Conservation (phyloP, 2,329 filamentous ascomycete genomes). For the Herpomyces periplanetae region DNA sequence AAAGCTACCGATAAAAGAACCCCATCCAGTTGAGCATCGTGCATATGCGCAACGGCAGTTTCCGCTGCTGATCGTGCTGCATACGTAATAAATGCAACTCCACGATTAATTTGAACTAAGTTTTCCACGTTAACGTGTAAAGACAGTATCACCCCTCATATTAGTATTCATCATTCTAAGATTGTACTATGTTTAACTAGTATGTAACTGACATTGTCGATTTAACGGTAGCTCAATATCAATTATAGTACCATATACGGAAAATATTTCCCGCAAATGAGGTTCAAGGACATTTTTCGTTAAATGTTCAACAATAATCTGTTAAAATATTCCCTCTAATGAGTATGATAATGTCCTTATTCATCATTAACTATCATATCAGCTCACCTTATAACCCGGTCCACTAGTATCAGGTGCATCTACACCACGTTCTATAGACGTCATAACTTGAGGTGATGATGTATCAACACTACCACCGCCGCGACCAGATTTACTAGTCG, state of each 20-base stretch:
- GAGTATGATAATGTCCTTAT: no score
- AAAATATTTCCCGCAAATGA: slow-evolving; percentile 70
- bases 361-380: no score
- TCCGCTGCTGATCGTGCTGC: slow-evolving; percentile 37
- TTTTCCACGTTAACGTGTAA: slow-evolving; percentile 7
- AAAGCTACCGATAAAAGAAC: slow-evolving; percentile 51
- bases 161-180: no score
- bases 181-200: no score
- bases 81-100: slow-evolving; percentile 71
- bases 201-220: slow-evolving; percentile 26
- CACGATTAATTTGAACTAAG: slow-evolving; percentile 62
- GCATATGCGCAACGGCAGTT: slow-evolving; percentile 72
- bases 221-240: slow-evolving; percentile 73
- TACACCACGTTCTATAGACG: no score
- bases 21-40: slow-evolving; percentile 75
- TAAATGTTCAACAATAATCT: slow-evolving; percentile 85
- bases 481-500: no score
- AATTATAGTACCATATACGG: slow-evolving; percentile 43
- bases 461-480: no score
- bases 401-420: no score
- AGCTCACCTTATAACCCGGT: no score
- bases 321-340: slow-evolving; percentile 2
- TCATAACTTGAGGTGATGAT: no score
- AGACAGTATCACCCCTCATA: no score
- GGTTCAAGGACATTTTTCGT: slow-evolving; percentile 73